phyloP scores from a whole-genome alignment of 1,284 basidiomycete genomes.

The Rhodofomes roseus region DNA sequence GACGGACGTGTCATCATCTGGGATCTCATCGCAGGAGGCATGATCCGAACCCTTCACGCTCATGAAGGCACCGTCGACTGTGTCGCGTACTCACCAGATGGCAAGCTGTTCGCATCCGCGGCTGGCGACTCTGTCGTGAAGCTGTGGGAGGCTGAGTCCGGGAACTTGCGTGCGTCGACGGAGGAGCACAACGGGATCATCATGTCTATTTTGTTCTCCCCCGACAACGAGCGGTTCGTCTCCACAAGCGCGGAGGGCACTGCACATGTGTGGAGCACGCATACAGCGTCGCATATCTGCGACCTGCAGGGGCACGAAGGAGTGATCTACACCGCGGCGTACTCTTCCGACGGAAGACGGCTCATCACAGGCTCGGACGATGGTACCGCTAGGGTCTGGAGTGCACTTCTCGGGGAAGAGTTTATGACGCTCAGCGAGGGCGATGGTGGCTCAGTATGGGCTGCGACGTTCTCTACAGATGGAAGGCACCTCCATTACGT shows the following conservation, averaged over 20 bases:
- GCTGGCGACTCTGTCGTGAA: conserved; percentile 17
- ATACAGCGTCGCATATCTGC: conserved; percentile 6
- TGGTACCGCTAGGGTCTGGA: conserved; percentile 11
- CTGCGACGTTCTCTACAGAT: conserved; percentile 13
- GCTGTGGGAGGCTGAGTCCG: conserved; percentile 13
- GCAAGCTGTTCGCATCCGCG: conserved; percentile 15
- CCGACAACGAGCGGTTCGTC: conserved; percentile 15
- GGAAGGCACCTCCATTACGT: conserved; percentile 8
- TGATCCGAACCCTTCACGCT: not conserved
- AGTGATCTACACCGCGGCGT: conserved; percentile 11
- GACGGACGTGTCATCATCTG: conserved; percentile 10
- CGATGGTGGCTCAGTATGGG: conserved; percentile 9
- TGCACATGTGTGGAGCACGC: conserved; percentile 19
- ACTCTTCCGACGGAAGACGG: conserved; percentile 12
- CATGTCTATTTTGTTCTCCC: conserved; percentile 14
- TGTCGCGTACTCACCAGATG: conserved; percentile 18
- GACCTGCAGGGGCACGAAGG: conserved; percentile 11
- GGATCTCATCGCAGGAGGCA: not conserved
- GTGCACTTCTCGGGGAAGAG: conserved; percentile 7
- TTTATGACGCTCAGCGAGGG: conserved; percentile 16
- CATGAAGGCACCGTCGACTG: conserved; percentile 14
- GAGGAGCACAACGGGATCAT: conserved; percentile 6
- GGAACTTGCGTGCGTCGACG: not conserved
- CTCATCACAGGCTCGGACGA: conserved; percentile 16
- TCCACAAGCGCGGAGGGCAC: conserved; percentile 17